Evolutionary conservation across 495 filamentous ascomycete genomes (phyloP).

Genomic region (Coniosporium apollinis): DNA sequence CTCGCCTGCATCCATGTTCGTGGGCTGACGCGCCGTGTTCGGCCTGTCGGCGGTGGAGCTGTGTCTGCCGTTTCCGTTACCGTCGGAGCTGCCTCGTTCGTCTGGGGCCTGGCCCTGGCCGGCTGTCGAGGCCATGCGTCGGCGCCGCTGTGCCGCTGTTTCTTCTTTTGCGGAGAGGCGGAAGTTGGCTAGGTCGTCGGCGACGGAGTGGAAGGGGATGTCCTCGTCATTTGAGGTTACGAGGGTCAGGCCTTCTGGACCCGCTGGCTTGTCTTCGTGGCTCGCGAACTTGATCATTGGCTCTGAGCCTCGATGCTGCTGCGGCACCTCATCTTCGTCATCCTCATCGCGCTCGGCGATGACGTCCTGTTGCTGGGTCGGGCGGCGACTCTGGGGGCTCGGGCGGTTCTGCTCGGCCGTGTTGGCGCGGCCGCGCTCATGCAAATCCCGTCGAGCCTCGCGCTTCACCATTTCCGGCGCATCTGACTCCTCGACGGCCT

Average conservation of each 20-base stretch:
- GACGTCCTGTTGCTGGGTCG: neutral
- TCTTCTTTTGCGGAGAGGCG: constrained; percentile 1
- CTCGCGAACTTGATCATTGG: constrained; percentile 13
- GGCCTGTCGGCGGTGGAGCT: constrained; percentile 2
- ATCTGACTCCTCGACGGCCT: constrained; percentile 51
- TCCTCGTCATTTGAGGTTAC: constrained; percentile 18
- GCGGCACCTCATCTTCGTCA: neutral
- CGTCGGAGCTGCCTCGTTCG: constrained; percentile 13
- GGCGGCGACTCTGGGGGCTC: no score
- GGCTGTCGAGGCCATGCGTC: constrained; percentile 20
- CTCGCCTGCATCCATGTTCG: constrained; percentile 39
- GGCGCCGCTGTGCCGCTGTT: constrained; percentile 9
- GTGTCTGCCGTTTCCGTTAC: neutral
- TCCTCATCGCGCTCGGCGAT: constrained; percentile 1
- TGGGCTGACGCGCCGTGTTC: constrained; percentile 8
- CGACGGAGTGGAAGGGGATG: constrained; percentile 15
- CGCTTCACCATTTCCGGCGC: constrained; percentile 39
- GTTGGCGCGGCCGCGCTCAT: constrained; percentile 25
- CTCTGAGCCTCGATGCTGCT: no score
- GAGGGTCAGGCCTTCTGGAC: constrained; percentile 14
- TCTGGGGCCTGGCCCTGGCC: constrained; percentile 19
- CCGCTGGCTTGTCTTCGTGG: constrained; percentile 11
- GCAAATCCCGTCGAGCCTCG: constrained; percentile 38
- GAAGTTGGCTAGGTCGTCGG: constrained; percentile 16
- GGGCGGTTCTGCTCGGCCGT: no score